Percentiles rank a stretch among this genome's conserved stretches.
Evolutionary conservation across 192 early-diverging fungal species (phyloP).

Genomic region (Rhizophagus sp.): DNA sequence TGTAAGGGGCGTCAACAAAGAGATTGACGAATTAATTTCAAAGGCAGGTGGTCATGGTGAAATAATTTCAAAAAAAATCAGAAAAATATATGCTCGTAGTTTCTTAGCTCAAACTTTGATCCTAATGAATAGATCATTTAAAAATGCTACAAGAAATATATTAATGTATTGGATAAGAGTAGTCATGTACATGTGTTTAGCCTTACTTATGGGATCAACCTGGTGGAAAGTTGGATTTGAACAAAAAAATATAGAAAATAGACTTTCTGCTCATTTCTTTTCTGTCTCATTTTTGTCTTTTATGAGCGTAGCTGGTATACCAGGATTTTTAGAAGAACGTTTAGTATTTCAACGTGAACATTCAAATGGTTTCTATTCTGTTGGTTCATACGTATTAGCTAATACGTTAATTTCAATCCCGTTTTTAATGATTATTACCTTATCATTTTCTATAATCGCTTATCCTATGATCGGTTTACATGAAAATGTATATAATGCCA

Average conservation of each 20-base stretch:
- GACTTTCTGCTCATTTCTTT: slow-evolving; percentile 21
- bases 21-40: not conserved
- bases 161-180: slow-evolving; percentile 21
- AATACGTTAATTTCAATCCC: slow-evolving; percentile 14
- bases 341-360: slow-evolving; percentile 19
- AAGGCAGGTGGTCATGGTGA: not conserved
- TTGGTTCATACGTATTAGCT: slow-evolving; percentile 21
- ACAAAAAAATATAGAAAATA: slow-evolving; percentile 8
- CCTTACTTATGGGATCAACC: not conserved
- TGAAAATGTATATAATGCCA: not conserved
- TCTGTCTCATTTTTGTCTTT: slow-evolving; percentile 8
- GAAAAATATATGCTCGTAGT: not conserved
- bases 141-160: slow-evolving; percentile 13
- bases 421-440: slow-evolving; percentile 8
- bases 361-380: slow-evolving; percentile 16
- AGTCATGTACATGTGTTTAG: slow-evolving; percentile 17
- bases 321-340: slow-evolving; percentile 22
- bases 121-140: not conserved
- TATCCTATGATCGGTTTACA: slow-evolving; percentile 24
- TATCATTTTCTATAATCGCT: not conserved
- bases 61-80: not conserved
- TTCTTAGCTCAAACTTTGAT: not conserved
- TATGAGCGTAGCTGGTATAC: slow-evolving; percentile 24
- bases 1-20: not conserved
- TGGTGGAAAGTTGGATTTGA: slow-evolving; percentile 21